Base-by-base conservation (phyloP, 257 asterid genomes). In the Penstemon newberryi region DNA sequence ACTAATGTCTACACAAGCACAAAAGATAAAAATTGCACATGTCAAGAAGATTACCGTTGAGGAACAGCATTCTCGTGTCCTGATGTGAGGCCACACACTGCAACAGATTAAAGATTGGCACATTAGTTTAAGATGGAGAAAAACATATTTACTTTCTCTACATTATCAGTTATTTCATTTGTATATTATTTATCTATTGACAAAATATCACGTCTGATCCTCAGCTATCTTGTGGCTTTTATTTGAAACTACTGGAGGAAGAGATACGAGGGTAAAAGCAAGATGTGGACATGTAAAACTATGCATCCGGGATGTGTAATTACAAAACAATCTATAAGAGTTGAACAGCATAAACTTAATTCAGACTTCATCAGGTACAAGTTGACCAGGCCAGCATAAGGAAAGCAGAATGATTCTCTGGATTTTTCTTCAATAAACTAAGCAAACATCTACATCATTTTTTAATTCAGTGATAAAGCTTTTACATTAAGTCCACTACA, bases 51-150 rank as follows among this genome's bases (percentile, higher is more conserved):
- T 79, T 89, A 90, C 99, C 99, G 68, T 86, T 86, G 65, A 93
- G 92, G 85, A 93, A 93, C 65, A 80, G 72, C 91, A 82, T 87
- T 85, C 97, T 85, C 39, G 99, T 93, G 75, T 89, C 91, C 0
- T 90, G 86, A 81, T 93, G 99, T 58, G 96, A 90, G 65, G 99
- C 99, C 77, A 93, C 97, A 67, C 97, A 88, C 99, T 93, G 95
- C 83, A 82, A 77, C 61, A 74, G 55, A 73, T 19, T 63, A 45
- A 71, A 46, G 66, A 75, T 4, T 0, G 36, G 47, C 56, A 49
- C 45, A 66, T 74, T 43, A 79, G 73, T 60, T 57, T 12, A 60
- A 40, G 63, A 67, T 44, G 51, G 70, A 13, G 42, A 15, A 40
- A 7, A 45, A 38, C 13, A 37, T 53, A 64, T 13, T 45, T 39